Base-by-base conservation (phyloP, 768 basidiomycete species). In the Sarcomyxa edulis region DNA sequence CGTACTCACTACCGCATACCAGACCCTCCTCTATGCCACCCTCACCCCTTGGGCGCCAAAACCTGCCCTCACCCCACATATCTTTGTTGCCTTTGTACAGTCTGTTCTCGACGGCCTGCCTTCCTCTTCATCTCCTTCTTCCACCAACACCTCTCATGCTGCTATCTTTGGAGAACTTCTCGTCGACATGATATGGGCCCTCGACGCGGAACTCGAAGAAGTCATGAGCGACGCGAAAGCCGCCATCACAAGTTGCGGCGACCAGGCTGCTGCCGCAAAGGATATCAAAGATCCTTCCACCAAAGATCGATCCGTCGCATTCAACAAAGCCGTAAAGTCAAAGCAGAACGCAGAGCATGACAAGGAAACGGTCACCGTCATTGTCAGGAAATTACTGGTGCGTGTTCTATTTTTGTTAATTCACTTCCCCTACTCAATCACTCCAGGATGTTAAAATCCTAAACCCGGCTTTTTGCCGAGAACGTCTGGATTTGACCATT, bases 131-230 rank as follows among this genome's bases (percentile, higher is more conserved):
- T 73, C 74, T n/a, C 58, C 60, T 8, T 70, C 76, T 6, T 68
- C 72, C 7, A 73, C 74, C 26, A 58, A 65, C 32, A 63, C 69
- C 8, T 58, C 67, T 6, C 66, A 70, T 44, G 61, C 60, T 3
- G 44, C 60, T 1, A 48, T 68, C 1, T 76, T 90, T 40, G 81
- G 81, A 8, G 86, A 89, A 48, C 58, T 76, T 32, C 63, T 92
- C 3, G 72, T 93, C 15, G 90, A 93, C 54, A 69, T 85, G 50
- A 68, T 89, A 31, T 93, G 90, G 90, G 73, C 86, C 14, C 56
- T 86, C 31, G 90, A 92, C 59, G 68, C 75, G 25, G 77, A 84
- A 46, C 57, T 91, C 42, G 89, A 92, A 41, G 87, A 89, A 50
- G 57, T 79, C 20, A 47, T 82, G 24, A 55, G 59, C 10, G 83